Evolutionary conservation across 208 protist species (phyloP).

Genomic region (Borovskyia barvae): DNA sequence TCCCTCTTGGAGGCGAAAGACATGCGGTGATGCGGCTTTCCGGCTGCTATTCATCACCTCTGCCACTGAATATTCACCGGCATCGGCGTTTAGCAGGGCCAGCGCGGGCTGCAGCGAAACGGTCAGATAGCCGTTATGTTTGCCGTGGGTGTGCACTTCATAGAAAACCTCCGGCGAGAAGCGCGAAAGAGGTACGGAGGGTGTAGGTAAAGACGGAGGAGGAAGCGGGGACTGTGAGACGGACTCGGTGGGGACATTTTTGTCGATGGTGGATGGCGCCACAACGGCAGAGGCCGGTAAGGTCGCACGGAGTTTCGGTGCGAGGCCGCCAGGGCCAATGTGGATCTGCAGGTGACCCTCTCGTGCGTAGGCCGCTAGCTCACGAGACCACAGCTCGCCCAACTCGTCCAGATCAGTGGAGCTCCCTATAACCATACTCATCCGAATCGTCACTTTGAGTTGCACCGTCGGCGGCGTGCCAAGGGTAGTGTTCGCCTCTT

Average conservation of each 20-base stretch:
- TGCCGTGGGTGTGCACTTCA: conserved; percentile 28
- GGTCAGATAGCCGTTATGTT: conserved; percentile 41
- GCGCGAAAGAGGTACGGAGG: too few relatives aligned
- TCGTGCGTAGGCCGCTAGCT: conserved; percentile 13
- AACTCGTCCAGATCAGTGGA: conserved; percentile 26
- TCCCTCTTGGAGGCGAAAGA: conserved; percentile 29
- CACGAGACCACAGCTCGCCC: conserved; percentile 19
- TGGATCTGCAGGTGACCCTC: conserved; percentile 19
- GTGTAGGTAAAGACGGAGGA: too few relatives aligned
- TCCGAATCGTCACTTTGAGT: conserved; percentile 43
- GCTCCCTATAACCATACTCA: conserved; percentile 51
- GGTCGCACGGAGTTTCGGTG: conserved; percentile 4
- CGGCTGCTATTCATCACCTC: background rate
- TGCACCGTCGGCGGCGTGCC: conserved; percentile 15
- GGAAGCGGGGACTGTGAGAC: background rate
- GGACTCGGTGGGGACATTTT: background rate
- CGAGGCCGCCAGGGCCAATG: conserved; percentile 35
- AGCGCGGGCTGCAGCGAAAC: conserved; percentile 26
- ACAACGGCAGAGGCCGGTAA: conserved; percentile 12
- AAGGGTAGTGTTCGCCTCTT: background rate
- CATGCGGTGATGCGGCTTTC: background rate
- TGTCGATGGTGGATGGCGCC: background rate
- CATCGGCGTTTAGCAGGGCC: conserved; percentile 7
- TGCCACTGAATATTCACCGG: background rate
- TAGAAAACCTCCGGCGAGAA: conserved; percentile 41